Conservation (phyloP, 495 filamentous ascomycete genomes). For the Hypoxylon rickii region DNA sequence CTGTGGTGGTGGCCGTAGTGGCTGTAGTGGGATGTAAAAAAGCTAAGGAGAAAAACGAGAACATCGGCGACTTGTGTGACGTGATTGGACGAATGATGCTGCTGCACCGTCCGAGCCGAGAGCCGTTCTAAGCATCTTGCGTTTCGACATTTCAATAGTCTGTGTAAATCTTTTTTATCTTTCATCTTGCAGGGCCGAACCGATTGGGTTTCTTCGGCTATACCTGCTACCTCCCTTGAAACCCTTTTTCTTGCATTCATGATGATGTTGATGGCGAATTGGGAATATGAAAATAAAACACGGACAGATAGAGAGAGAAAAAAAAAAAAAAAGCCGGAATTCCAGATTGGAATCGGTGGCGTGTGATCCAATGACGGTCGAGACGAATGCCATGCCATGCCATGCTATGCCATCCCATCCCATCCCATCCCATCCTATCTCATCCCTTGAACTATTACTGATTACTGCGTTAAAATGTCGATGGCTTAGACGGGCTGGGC, state of each 20-base stretch:
- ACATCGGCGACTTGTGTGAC: slow-evolving; percentile 35
- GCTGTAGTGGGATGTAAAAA: too few species aligned
- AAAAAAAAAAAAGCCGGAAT: slow-evolving; percentile 19
- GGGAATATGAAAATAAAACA: background rate
- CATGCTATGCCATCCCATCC: slow-evolving; percentile 11
- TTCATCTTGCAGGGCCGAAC: slow-evolving; percentile 1
- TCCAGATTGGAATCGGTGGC: background rate
- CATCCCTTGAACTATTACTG: background rate
- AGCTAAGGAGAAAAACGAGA: too few species aligned
- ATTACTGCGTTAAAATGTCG: too few species aligned
- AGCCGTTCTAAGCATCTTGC: slow-evolving; percentile 31
- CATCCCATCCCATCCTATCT: slow-evolving; percentile 18
- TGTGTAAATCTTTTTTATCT: slow-evolving; percentile 20
- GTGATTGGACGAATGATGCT: slow-evolving; percentile 36
- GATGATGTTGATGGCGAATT: background rate
- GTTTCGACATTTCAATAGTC: slow-evolving; percentile 43
- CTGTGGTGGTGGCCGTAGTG: too few species aligned
- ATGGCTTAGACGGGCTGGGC: slow-evolving; percentile 13
- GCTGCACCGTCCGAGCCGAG: slow-evolving; percentile 28
- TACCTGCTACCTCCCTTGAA: background rate
- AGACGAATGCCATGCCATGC: slow-evolving; percentile 8
- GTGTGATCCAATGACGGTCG: background rate
- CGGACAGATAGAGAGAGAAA: background rate
- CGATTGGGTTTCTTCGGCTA: background rate
- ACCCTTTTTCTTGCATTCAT: background rate